Base-by-base conservation (phyloP, 2,329 filamentous ascomycete genomes). In the Beauveria bassiana region DNA sequence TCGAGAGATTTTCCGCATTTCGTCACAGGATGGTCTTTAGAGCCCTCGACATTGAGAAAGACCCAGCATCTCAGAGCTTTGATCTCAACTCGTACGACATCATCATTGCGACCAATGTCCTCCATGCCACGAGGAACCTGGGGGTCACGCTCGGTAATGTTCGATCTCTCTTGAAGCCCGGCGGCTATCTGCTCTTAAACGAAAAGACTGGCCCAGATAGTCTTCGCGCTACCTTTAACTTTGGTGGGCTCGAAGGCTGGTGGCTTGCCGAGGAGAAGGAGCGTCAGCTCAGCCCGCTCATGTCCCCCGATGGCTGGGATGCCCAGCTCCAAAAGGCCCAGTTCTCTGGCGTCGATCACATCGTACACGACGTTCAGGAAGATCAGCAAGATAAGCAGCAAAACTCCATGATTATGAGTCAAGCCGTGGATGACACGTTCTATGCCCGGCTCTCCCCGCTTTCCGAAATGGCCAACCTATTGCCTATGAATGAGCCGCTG, bases 121-220 rank as follows among this genome's bases (percentile, higher is more conserved):
- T 81, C 0, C 74, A 78, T 56, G 74, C 75, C 1, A 78, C 76
- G 3, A 34, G 26, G 9, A 34, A n/a, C n/a, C 2, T 49, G 3
- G 42, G 24, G 4, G 20, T 10, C 7, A 47, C 55, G 6, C 16
- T 58, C 5, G 18, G 31, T 6, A 14, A 49, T 18, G n/a, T 40
- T 2, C 51, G 31, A 14, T 18, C 20, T 3, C 14, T 53, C 1
- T 34, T 53, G 3, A 40, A 0, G 24, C 75, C 79, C 0, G 78
- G 75, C 1, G 81, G 80, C 0, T 74, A 76, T 45, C 67, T 84
- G 0, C 43, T 82, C 0, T 50, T 81, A 0, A 61, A 76, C 3
- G 80, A 83, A 62, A 64, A 76, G 2, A 71, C 68, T 0, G 49
- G 62, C 3, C 14, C 43, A 22, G 65, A 62, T 1, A 18, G 14